Evolutionary conservation across 2,329 filamentous ascomycete species (phyloP).

Genomic region (Talaromyces sp.): DNA sequence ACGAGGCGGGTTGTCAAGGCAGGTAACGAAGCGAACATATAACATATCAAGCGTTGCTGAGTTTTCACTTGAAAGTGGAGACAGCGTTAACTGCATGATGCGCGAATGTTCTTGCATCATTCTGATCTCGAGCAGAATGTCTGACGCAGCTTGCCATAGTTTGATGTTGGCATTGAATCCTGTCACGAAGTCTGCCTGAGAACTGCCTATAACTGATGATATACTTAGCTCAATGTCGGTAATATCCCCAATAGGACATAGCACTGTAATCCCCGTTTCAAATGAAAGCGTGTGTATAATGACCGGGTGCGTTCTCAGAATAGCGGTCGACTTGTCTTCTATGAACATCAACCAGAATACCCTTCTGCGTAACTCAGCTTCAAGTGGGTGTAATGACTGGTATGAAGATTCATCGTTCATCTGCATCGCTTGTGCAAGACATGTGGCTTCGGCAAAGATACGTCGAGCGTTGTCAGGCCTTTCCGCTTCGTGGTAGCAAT

Average conservation of each 20-base stretch:
- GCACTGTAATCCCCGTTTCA: conserved; percentile 34
- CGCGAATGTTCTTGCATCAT: conserved; percentile 10
- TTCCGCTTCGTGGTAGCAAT: conserved; percentile 40
- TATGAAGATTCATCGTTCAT: conserved; percentile 38
- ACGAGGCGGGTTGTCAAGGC: conserved; percentile 34
- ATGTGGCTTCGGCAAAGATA: conserved; percentile 41
- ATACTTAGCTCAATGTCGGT: conserved; percentile 19
- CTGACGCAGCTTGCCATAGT: conserved; percentile 38
- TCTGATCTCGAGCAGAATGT: conserved; percentile 34
- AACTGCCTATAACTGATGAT: conserved; percentile 3
- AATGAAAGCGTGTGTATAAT: conserved; percentile 42
- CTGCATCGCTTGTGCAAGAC: conserved; percentile 41
- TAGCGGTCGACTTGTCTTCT: conserved; percentile 17
- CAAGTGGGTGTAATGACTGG: conserved; percentile 29
- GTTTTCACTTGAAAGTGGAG: conserved; percentile 18
- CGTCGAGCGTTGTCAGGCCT: conserved; percentile 42
- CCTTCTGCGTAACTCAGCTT: conserved; percentile 26
- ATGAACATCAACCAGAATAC: conserved; percentile 19
- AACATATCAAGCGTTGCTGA: conserved; percentile 28
- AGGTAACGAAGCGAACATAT: conserved; percentile 38
- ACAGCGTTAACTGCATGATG: background rate
- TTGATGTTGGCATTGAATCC: conserved; percentile 42
- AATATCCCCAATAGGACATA: conserved; percentile 17
- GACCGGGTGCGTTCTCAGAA: conserved; percentile 36
- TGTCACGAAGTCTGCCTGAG: conserved; percentile 27